Base-by-base conservation (phyloP, 352 stramenopile species). In the Pythium aristosporum region DNA sequence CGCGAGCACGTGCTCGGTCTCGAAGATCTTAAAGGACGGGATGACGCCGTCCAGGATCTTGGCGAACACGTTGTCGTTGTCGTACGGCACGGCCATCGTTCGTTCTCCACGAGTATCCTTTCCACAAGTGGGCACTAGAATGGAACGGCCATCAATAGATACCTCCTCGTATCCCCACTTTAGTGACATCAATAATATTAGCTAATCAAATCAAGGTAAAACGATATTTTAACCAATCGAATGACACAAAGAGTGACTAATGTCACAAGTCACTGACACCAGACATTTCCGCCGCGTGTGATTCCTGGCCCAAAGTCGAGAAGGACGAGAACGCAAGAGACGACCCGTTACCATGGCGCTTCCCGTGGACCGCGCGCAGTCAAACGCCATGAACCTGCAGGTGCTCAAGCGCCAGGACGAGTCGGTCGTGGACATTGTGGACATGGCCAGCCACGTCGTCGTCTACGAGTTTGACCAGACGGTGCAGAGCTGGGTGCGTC, bases 381-480 rank as follows among this genome's bases (percentile, higher is more conserved):
- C 77, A 42, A 85, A 95, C 57, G 87, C 82, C 20, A 89, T 95
- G 82, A 95, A 95, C 69, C 65, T 95, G 61, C 84, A 93, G 67
- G 87, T 93, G 61, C 78, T 95, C 41, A 89, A 90, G 73, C 82
- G 87, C 46, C 84, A 95, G 65, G 87, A 95, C 57, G 69, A 75
- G 44, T 72, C 85, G n/a, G 76, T 95, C 41, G 71, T 79, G 69
- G 85, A 95, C 36, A 93, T 95, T 55, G 79, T 93, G 42, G 87
- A 90, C 76, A 95, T 76, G 32, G 83, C 85, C 56, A 92, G 82
- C 65, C 87, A 95, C 60, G 87, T 93, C 28, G 87, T 93, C 50
- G 86, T 95, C 65, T 95, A 95, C 78, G 87, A 95, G 75, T 95
- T 95, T 60, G 80, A 93, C 68, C 82, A 92, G 75, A 69, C 68